Base-by-base conservation (phyloP, 2,329 filamentous ascomycete species). In the Cladophialophora bantiana region DNA sequence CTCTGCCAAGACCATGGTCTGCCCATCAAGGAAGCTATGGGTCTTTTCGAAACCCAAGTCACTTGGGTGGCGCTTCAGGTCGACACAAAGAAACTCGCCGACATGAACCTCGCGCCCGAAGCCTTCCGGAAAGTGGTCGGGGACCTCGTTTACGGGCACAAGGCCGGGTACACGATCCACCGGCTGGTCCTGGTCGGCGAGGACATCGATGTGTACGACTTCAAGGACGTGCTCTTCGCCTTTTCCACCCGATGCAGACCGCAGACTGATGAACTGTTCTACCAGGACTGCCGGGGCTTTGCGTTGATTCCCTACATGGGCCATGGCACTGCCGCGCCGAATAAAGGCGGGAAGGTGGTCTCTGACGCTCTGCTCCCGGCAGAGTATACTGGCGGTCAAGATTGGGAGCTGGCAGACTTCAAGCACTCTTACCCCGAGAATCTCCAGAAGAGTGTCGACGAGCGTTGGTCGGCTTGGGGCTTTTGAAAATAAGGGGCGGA, bases 11-110 rank as follows among this genome's bases (percentile, higher is more conserved):
- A 74, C 10, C 68, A 75, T 6, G 76, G 74, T 1, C 74, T 85
- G 1, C 83, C 83, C 0, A 75, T 85, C 59, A 79, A 70, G 3
- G 79, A 84, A 12, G 78, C 78, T 1, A 82, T 79, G 67, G 68
- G 81, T 0, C 82, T 81, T 0, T 81, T 83, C 57, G 81, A 83
- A 65, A 77, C 81, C 0, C 80, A 83, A 64, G 82, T 81, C 0
- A 84, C 79, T 0, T 85, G 83, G 83, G 77, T 78, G 0, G 82
- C 76, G 0, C 70, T 90, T 72, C 83, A 87, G 65, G 83, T 88
- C 26, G 87, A 90, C 73, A 80, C 89, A n/a, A 42, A 42, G 40
- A 42, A 42, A n/a, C 40, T 42, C 7, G 83, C 84, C 35, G 80
- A 82, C 7, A 83, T 87, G 81, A 83, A 87, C 53, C 84, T 83